These are phyloP conservation scores for Penicillium brasilianum DNA, from an alignment of 2,329 filamentous ascomycete species.

Conservation along the genomic window DNA sequence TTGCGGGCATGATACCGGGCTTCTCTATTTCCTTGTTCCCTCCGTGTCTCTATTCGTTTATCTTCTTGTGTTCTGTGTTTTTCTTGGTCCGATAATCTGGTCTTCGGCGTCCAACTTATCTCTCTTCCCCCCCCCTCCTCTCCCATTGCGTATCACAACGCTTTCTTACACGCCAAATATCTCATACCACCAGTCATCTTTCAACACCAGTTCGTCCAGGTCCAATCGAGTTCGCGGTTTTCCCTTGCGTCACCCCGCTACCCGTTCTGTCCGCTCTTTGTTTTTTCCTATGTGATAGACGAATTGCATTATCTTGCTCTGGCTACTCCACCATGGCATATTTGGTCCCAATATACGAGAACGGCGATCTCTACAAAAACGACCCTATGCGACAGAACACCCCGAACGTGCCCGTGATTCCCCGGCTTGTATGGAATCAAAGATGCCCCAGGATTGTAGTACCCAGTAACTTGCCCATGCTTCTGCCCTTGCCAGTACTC, in stretches of 20 bases:
- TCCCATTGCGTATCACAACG: conserved; percentile 43
- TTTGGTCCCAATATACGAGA: conserved; percentile 8
- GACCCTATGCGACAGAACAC: conserved; percentile 8
- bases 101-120: conserved; percentile 4
- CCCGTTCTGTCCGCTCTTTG: not conserved
- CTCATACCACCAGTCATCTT: conserved; percentile 35
- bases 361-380: not conserved
- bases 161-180: conserved; percentile 42
- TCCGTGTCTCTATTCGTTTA: not conserved
- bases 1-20: not conserved
- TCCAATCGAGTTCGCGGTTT: conserved; percentile 20
- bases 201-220: conserved; percentile 22
- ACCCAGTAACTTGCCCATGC: not conserved
- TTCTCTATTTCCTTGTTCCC: not conserved
- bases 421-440: not conserved
- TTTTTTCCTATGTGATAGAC: conserved; percentile 25
- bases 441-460: too few relatives aligned
- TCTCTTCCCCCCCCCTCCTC: conserved; percentile 27
- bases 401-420: not conserved
- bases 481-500: not conserved
- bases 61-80: conserved; percentile 22
- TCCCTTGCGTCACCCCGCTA: conserved; percentile 15
- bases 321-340: conserved; percentile 33
- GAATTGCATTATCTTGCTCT: conserved; percentile 32
- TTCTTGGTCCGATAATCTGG: conserved; percentile 29